phyloP scores from a whole-genome alignment of 495 filamentous ascomycete species.

The Daldinia grandis region DNA sequence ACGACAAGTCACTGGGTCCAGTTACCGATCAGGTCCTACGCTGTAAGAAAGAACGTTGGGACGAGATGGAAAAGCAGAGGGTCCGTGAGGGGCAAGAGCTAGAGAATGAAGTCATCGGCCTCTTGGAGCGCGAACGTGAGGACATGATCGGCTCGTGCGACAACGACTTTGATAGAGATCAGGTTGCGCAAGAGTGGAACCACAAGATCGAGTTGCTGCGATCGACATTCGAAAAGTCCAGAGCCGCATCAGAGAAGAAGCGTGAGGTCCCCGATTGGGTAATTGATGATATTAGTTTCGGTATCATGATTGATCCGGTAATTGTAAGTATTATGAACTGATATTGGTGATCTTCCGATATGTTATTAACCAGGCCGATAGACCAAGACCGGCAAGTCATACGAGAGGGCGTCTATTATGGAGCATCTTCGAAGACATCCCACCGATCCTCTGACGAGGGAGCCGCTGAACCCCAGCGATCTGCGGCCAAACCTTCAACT shows the following conservation, averaged over 20 bases:
- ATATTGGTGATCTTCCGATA: background rate
- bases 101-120: conserved; percentile 60
- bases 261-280: conserved; percentile 85
- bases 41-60: conserved; percentile 82
- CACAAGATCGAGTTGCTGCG: conserved; percentile 67
- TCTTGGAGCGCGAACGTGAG: conserved; percentile 49
- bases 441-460: conserved; percentile 84
- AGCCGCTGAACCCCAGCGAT: conserved; percentile 73
- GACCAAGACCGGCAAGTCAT: conserved; percentile 87
- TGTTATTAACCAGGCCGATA: conserved; percentile 35
- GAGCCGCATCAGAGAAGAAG: conserved; percentile 56
- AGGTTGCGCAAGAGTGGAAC: conserved; percentile 63
- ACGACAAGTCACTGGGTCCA: conserved; percentile 67
- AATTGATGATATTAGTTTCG: conserved; percentile 89
- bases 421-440: conserved; percentile 81
- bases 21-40: conserved; percentile 73
- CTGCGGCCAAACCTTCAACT: conserved; percentile 84
- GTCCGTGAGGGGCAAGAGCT: conserved; percentile 59
- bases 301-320: conserved; percentile 92
- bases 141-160: conserved; percentile 34
- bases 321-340: conserved; percentile 58
- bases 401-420: conserved; percentile 86
- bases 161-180: conserved; percentile 53
- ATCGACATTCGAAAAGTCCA: conserved; percentile 68
- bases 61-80: conserved; percentile 61